Base-by-base conservation (phyloP, 495 filamentous ascomycete genomes). In the Pyrenula aspistea region DNA sequence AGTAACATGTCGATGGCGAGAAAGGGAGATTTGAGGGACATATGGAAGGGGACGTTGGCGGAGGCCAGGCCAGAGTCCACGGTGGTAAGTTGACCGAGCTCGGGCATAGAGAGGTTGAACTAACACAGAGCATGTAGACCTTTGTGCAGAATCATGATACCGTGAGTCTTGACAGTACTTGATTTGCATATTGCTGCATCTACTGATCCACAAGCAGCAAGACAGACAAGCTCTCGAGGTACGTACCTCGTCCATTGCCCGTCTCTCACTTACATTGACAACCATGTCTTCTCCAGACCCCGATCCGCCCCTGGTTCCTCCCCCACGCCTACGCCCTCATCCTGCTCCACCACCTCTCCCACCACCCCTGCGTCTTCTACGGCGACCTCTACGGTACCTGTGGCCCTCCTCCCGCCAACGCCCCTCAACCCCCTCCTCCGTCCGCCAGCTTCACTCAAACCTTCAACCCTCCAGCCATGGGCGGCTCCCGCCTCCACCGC, bases 381-480 rank as follows among this genome's bases (percentile, higher is more conserved):
- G 86, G 86, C 25, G 86, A 91, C 60, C 60, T 89, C 10, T 89
- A 87, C 63, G 85, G 86, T n/a, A 82, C 85, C 58, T 67, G 74
- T 57, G 77, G 69, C 11, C 31, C 31, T 42, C 31, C 31, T 8
- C 31, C 31, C 31, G 8, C 15, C 31, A 42, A 42, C 31, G 31
- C 31, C 31, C 31, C 31, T 42, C n/a, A n/a, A n/a, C 31, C 31
- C 15, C 31, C 31, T 8, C 31, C 31, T 42, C 31, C 31, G 8
- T 42, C 31, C 15, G 4, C 31, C 31, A 42, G 15, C 31, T 42
- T 42, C 31, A 42, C 31, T 4, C 67, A 77, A 24, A 65, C 74
- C 22, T 69, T 79, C 2, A 77, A 77, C 53, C 73, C 74, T 1
- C 81, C 85, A 2, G 76, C 83, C 10, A 86, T 82, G 62, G 73